Evolutionary conservation across 2,329 filamentous ascomycete species (phyloP).

Genomic region (Penicillium sp.): DNA sequence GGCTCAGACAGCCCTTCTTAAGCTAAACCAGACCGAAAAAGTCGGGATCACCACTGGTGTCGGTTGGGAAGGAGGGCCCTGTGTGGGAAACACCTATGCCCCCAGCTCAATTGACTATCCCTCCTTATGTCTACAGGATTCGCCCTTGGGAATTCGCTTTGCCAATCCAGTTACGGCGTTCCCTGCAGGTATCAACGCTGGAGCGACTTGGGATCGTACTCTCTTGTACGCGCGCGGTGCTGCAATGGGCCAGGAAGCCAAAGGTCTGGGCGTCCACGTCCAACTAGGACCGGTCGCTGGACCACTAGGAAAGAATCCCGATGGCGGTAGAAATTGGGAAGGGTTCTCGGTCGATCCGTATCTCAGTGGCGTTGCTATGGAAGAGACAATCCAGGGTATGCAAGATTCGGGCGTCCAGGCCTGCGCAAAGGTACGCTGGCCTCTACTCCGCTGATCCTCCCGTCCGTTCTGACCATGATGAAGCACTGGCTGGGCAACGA

Average conservation of each 20-base stretch:
- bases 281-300: slow-evolving; percentile 45
- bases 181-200: slow-evolving; percentile 45
- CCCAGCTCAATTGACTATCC: slow-evolving; percentile 32
- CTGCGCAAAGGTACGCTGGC: slow-evolving; percentile 20
- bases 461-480: slow-evolving; percentile 56
- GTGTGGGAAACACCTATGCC: slow-evolving; percentile 35
- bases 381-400: slow-evolving; percentile 53
- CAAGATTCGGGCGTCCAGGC: slow-evolving; percentile 53
- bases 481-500: slow-evolving; percentile 65
- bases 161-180: slow-evolving; percentile 47
- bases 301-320: slow-evolving; percentile 39
- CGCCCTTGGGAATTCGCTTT: slow-evolving; percentile 41
- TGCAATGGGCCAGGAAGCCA: slow-evolving; percentile 55
- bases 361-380: slow-evolving; percentile 46
- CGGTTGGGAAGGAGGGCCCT: slow-evolving; percentile 31
- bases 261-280: slow-evolving; percentile 37
- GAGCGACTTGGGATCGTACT: slow-evolving; percentile 55
- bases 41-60: slow-evolving; percentile 33
- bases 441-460: slow-evolving; percentile 22
- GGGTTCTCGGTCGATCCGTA: slow-evolving; percentile 48
- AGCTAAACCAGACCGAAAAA: slow-evolving; percentile 26
- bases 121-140: slow-evolving; percentile 36
- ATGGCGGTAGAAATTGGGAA: slow-evolving; percentile 38
- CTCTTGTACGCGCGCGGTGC: slow-evolving; percentile 54
- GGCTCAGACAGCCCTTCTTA: slow-evolving; percentile 13